Conservation (phyloP, 2,329 filamentous ascomycete species). For the Chaetothyriales sp. region DNA sequence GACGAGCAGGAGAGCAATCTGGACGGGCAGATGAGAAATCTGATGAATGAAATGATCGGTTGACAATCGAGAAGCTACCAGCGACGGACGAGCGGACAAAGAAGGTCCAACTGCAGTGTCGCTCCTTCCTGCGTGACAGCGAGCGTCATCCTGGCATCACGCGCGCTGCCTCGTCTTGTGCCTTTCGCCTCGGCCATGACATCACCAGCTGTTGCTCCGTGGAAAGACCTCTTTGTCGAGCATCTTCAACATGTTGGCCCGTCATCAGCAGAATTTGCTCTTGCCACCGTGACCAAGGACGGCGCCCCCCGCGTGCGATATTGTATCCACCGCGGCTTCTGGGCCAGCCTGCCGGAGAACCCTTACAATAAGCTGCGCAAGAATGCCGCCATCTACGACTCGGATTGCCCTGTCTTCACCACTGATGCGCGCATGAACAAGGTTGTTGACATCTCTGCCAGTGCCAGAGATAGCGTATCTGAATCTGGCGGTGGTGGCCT, state of each 20-base stretch:
- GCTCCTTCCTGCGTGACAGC: too few species aligned
- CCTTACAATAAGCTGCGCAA: slow-evolving; percentile 56
- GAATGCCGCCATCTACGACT: slow-evolving; percentile 60
- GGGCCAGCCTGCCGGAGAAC: slow-evolving; percentile 56
- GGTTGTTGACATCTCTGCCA: slow-evolving; percentile 53
- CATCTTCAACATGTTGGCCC: not conserved
- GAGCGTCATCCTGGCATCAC: not conserved
- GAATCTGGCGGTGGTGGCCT: slow-evolving; percentile 51
- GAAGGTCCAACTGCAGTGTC: too few species aligned
- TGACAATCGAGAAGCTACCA: too few species aligned
- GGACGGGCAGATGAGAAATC: too few species aligned
- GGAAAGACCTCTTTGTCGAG: not conserved
- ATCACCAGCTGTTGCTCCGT: not conserved
- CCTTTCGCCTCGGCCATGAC: not conserved
- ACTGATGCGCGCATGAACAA: slow-evolving; percentile 85
- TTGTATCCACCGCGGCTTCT: slow-evolving; percentile 78
- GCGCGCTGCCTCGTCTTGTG: not conserved
- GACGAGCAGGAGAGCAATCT: too few species aligned
- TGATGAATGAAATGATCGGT: too few species aligned
- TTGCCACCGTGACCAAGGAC: slow-evolving; percentile 30
- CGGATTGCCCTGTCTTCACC: slow-evolving; percentile 69
- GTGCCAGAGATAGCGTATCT: slow-evolving; percentile 27
- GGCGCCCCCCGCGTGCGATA: slow-evolving; percentile 48
- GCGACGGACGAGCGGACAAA: too few species aligned
- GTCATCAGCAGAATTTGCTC: slow-evolving; percentile 24